These are phyloP conservation scores for Venturia effusa DNA, from an alignment of 2,329 filamentous ascomycete species.

Conservation along the genomic window DNA sequence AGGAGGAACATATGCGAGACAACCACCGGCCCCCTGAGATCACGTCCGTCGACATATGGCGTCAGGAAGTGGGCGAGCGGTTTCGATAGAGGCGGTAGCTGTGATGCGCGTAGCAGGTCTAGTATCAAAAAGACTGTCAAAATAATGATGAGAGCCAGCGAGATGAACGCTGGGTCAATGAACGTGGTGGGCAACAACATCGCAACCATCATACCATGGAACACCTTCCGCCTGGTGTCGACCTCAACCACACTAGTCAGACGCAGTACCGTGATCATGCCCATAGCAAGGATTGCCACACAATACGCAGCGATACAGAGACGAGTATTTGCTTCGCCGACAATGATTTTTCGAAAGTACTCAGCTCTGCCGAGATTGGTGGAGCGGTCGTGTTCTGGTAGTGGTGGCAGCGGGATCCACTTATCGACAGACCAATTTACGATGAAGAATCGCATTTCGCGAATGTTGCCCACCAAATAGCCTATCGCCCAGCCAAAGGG, in stretches of 20 bases:
- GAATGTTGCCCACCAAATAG: conserved; percentile 75
- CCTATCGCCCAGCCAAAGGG: conserved; percentile 87
- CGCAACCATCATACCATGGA: conserved; percentile 95
- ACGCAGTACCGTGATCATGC: conserved; percentile 63
- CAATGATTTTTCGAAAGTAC: conserved; percentile 44
- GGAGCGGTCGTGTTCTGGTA: conserved; percentile 14
- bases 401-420: conserved; percentile 64
- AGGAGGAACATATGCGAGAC: conserved; percentile 93
- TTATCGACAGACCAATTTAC: conserved; percentile 55
- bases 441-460: conserved; percentile 60
- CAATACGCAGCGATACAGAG: conserved; percentile 69
- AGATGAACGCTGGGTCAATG: conserved; percentile 74
- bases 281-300: conserved; percentile 54
- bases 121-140: conserved; percentile 79
- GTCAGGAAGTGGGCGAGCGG: conserved; percentile 79
- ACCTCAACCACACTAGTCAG: conserved; percentile 75
- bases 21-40: conserved; percentile 86
- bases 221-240: conserved; percentile 91
- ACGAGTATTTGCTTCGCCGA: conserved; percentile 75
- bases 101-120: conserved; percentile 79
- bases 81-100: conserved; percentile 79
- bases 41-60: conserved; percentile 88
- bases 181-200: conserved; percentile 87
- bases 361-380: conserved; percentile 17
- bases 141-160: conserved; percentile 67